A percentile compares a stretch with the other conserved stretches of the same genome.
These are phyloP conservation scores for Tolypocladium ophioglossoides DNA, from an alignment of 2,329 filamentous ascomycete genomes.

Conservation along the genomic window DNA sequence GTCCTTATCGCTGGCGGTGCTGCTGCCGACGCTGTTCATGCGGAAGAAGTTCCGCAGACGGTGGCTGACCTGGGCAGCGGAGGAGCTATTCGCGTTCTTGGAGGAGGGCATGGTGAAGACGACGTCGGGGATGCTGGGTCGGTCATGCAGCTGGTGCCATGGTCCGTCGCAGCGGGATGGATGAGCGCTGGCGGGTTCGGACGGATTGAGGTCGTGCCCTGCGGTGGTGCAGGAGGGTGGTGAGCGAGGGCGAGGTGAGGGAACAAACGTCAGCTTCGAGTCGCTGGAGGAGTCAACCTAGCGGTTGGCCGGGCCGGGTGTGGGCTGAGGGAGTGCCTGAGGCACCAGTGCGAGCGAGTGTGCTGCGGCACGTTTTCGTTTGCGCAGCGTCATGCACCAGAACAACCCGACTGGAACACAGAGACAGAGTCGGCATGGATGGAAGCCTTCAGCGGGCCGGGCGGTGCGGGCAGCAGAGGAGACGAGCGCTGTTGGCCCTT, in stretches of 20 bases:
- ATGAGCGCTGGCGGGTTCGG: background rate
- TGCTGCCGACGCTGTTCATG: slow-evolving; percentile 42
- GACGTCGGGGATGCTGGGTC: slow-evolving; percentile 4
- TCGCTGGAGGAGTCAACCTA: background rate
- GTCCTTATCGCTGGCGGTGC: slow-evolving; percentile 34
- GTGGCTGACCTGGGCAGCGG: slow-evolving; percentile 52
- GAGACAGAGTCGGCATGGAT: no score
- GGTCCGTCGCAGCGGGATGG: slow-evolving; percentile 15
- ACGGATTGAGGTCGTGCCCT: background rate
- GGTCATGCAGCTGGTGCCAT: slow-evolving; percentile 28
- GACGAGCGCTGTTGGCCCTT: no score
- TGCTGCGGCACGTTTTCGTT: background rate
- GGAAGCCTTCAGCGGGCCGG: background rate
- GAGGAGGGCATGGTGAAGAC: slow-evolving; percentile 35
- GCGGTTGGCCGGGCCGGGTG: no score
- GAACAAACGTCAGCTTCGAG: background rate
- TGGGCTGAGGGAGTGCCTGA: background rate
- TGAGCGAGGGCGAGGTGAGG: background rate
- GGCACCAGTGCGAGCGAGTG: background rate
- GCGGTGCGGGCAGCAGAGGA: no score
- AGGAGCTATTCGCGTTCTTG: slow-evolving; percentile 38
- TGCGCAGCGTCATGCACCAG: background rate
- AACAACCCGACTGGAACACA: no score
- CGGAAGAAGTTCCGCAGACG: slow-evolving; percentile 63
- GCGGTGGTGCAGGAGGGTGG: background rate